phyloP scores from a whole-genome alignment of 768 basidiomycete species.

The Vararia minispora region DNA sequence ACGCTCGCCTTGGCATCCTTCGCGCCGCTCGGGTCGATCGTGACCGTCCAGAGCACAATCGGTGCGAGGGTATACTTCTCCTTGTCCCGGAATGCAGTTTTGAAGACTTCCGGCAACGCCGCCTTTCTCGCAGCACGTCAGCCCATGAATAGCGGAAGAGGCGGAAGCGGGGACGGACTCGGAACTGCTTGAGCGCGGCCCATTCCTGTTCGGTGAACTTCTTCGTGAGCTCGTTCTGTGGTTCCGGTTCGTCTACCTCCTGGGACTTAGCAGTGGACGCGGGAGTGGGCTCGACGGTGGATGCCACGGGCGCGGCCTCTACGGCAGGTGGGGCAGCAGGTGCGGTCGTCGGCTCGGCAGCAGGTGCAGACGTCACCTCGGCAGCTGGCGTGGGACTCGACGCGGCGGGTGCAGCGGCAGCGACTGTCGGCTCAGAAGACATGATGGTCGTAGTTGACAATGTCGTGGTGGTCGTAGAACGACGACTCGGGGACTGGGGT shows the following conservation, averaged over 20 bases:
- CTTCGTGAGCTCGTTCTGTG: conserved; percentile 57
- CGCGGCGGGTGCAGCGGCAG: conserved; percentile 7
- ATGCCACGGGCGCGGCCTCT: conserved; percentile 5
- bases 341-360: conserved; percentile 7
- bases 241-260: conserved; percentile 30
- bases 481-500: too few relatives aligned
- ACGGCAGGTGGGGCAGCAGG: conserved; percentile 6
- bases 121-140: conserved; percentile 12
- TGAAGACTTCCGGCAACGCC: conserved; percentile 41
- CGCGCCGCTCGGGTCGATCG: conserved; percentile 46
- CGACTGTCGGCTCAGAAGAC: conserved; percentile 2
- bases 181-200: conserved; percentile 54
- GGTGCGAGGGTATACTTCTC: conserved; percentile 37
- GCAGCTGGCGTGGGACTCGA: conserved; percentile 11
- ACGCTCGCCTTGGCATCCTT: conserved; percentile 60
- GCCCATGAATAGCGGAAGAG: background rate
- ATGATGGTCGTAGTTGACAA: conserved; percentile 7
- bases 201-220: conserved; percentile 67
- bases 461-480: conserved; percentile 6
- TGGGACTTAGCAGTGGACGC: background rate
- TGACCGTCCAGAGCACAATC: conserved; percentile 61
- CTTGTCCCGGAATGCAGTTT: conserved; percentile 50
- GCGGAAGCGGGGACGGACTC: conserved; percentile 30
- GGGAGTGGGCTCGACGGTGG: background rate
- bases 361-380: conserved; percentile 5